Percentiles rank a stretch among this genome's conserved stretches.
Evolutionary conservation across 169 alveolate genomes (phyloP).

Genomic region (Miamiensis avidus): DNA sequence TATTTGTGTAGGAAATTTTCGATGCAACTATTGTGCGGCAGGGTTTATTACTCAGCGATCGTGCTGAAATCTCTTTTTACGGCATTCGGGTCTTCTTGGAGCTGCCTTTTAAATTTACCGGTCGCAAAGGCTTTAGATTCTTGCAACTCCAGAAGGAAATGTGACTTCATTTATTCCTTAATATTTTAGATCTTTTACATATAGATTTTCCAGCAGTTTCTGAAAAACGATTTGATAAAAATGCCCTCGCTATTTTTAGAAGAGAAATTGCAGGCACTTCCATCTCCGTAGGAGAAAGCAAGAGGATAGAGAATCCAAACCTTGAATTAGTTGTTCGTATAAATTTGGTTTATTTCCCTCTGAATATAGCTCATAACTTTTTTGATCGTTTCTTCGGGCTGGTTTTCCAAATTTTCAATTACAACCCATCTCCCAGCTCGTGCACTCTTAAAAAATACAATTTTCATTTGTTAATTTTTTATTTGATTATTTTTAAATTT

Average conservation of each 20-base stretch:
- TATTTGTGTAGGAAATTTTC: no score
- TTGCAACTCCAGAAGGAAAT: not conserved
- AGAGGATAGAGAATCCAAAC: constrained; percentile 12
- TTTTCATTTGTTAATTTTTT: no score
- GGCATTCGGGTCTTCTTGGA: not conserved
- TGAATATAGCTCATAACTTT: not conserved
- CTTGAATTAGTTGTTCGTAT: constrained; percentile 4
- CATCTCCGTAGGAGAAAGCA: not conserved
- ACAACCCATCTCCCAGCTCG: constrained; percentile 11
- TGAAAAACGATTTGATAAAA: not conserved
- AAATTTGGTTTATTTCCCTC: not conserved
- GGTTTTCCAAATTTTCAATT: not conserved
- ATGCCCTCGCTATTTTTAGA: not conserved
- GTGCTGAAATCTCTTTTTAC: not conserved
- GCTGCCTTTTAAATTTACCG: not conserved
- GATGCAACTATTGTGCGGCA: no score
- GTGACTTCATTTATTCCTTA: not conserved
- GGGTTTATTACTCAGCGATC: not conserved
- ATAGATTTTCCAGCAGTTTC: constrained; percentile 8
- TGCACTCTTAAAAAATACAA: no score
- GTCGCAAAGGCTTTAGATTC: not conserved
- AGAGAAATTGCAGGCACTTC: not conserved
- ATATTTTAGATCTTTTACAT: not conserved
- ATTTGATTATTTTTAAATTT: no score
- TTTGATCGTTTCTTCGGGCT: not conserved